These are phyloP conservation scores for Sporothrix globosa DNA, from an alignment of 2,329 filamentous ascomycete species.

Conservation along the genomic window DNA sequence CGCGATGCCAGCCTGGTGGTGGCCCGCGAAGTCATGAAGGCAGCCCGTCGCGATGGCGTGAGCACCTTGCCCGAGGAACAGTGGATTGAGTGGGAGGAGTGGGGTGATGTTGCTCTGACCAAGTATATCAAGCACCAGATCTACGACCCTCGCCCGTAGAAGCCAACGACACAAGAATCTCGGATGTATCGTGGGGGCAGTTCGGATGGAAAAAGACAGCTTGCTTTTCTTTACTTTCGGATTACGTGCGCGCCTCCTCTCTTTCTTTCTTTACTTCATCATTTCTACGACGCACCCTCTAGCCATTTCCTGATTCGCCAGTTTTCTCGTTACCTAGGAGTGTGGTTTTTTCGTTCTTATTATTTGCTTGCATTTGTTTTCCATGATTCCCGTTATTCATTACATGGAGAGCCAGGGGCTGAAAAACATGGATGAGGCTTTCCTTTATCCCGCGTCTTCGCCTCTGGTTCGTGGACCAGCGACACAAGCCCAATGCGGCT, in stretches of 20 bases:
- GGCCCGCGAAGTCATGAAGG: constrained; percentile 89
- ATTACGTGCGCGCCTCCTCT: neutral
- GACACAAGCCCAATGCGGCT: neutral
- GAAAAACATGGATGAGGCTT: no score
- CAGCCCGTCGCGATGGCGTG: constrained; percentile 80
- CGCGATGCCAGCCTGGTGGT: constrained; percentile 86
- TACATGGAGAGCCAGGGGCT: constrained; percentile 3
- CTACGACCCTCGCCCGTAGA: constrained; percentile 57
- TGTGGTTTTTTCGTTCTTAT: neutral
- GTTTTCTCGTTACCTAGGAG: neutral
- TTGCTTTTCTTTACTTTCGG: neutral
- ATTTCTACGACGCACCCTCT: neutral
- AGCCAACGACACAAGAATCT: neutral
- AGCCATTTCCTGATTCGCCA: neutral
- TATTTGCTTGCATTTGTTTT: neutral
- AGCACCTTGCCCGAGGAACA: constrained; percentile 68
- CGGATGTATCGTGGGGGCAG: neutral
- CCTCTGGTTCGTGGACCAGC: neutral
- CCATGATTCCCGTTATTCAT: constrained; percentile 26
- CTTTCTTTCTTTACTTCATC: constrained; percentile 3
- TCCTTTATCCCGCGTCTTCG: no score
- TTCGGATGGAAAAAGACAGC: constrained; percentile 14
- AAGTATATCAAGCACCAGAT: constrained; percentile 63
- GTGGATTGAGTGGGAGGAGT: constrained; percentile 74
- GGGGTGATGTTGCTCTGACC: constrained; percentile 65